Evolutionary conservation across 306 rosid genomes (phyloP).

Genomic region (Trifolium subterraneum): DNA sequence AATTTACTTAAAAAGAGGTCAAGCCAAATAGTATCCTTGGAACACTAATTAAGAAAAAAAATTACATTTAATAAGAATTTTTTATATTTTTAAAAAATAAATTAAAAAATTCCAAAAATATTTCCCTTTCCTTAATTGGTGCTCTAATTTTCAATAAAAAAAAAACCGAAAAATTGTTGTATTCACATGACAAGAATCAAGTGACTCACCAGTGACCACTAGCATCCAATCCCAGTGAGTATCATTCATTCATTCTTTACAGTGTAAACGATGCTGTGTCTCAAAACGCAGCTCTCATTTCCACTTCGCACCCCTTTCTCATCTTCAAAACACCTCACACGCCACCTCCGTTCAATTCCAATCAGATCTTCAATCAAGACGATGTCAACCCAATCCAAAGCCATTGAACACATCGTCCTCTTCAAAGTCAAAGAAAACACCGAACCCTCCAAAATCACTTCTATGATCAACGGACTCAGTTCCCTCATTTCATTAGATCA

Average conservation of each 20-base stretch:
- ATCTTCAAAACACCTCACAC: constrained; percentile 37
- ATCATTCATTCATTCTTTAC: no score
- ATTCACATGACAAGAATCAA: neutral
- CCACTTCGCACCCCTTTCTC: constrained; percentile 31
- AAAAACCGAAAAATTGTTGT: neutral
- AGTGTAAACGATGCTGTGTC: constrained; percentile 38
- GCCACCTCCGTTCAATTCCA: neutral
- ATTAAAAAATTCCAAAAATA: neutral
- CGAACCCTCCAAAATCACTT: constrained; percentile 61
- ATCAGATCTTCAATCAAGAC: constrained; percentile 40
- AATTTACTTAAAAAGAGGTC: no score
- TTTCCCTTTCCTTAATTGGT: no score
- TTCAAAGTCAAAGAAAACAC: constrained; percentile 81
- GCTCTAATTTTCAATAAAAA: neutral
- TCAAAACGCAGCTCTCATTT: constrained; percentile 33
- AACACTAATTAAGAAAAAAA: no score
- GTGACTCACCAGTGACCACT: neutral
- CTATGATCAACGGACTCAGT: constrained; percentile 61
- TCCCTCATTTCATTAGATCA: constrained; percentile 63
- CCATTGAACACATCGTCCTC: constrained; percentile 80
- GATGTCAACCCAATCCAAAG: constrained; percentile 38
- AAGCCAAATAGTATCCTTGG: no score
- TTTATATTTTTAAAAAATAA: neutral
- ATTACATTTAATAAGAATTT: no score
- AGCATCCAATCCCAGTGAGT: neutral